phyloP scores from a whole-genome alignment of 2,329 filamentous ascomycete species.

The Fusarium phyllophilum region DNA sequence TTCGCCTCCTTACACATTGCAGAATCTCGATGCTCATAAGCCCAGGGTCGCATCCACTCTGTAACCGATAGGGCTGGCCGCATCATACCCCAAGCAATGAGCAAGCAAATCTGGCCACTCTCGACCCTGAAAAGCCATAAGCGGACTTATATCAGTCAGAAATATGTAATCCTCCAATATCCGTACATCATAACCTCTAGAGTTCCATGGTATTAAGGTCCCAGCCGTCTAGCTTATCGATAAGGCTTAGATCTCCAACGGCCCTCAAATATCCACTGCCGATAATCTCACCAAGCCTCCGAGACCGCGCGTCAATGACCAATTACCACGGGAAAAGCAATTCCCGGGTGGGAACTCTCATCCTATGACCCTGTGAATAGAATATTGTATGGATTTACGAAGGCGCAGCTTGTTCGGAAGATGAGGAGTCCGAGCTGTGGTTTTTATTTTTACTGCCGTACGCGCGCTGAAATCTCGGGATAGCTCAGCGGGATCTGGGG shows the following conservation, averaged over 20 bases:
- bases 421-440: slow-evolving; percentile 3
- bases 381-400: neutral
- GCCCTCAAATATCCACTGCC: neutral
- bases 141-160: neutral
- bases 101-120: neutral
- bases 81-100: neutral
- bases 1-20: neutral
- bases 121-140: neutral
- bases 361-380: neutral
- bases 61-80: neutral
- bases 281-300: slow-evolving; percentile 33
- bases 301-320: slow-evolving; percentile 27
- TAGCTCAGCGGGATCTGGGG: neutral
- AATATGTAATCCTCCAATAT: neutral
- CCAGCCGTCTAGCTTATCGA: slow-evolving; percentile 12
- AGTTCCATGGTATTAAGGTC: neutral
- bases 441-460: neutral
- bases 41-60: neutral
- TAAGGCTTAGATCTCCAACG: slow-evolving; percentile 3
- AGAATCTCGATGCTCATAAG: neutral
- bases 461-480: neutral
- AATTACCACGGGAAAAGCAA: neutral
- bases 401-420: slow-evolving; percentile 21
- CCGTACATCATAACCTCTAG: neutral
- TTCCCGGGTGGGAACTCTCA: neutral